Evolutionary conservation across 495 filamentous ascomycete genomes (phyloP).

Genomic region (Aspergillus wentii): DNA sequence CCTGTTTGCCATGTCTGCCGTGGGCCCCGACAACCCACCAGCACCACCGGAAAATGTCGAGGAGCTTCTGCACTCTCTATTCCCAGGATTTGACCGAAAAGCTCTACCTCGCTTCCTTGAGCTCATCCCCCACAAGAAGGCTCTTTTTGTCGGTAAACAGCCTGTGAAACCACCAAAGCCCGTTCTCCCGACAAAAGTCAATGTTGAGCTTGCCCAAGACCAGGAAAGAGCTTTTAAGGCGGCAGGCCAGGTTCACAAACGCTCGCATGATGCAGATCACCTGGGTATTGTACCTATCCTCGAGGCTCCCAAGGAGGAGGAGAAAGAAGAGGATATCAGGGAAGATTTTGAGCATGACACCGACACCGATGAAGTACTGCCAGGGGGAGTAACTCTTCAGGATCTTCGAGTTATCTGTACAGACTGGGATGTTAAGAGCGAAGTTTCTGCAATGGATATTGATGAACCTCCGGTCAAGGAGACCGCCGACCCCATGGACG

Average conservation of each 20-base stretch:
- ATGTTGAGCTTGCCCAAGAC: slow-evolving; percentile 75
- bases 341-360: slow-evolving; percentile 57
- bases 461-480: slow-evolving; percentile 16
- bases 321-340: slow-evolving; percentile 49
- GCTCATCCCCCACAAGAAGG: slow-evolving; percentile 69
- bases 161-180: slow-evolving; percentile 73
- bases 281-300: slow-evolving; percentile 53
- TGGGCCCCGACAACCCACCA: slow-evolving; percentile 40
- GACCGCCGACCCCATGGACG: slow-evolving; percentile 28
- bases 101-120: slow-evolving; percentile 64
- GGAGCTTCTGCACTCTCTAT: slow-evolving; percentile 64
- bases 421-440: slow-evolving; percentile 69
- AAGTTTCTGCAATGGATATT: slow-evolving; percentile 24
- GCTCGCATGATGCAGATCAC: slow-evolving; percentile 50
- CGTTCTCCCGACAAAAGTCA: slow-evolving; percentile 79
- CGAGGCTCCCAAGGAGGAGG: slow-evolving; percentile 46
- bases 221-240: slow-evolving; percentile 76
- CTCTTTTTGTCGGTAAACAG: slow-evolving; percentile 62
- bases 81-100: slow-evolving; percentile 64
- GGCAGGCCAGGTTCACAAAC: slow-evolving; percentile 51
- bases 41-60: slow-evolving; percentile 58
- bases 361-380: slow-evolving; percentile 41
- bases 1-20: slow-evolving; percentile 45
- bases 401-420: slow-evolving; percentile 77
- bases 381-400: slow-evolving; percentile 61